phyloP scores from a whole-genome alignment of 129 eudicot species.

The Calendula officinalis region DNA sequence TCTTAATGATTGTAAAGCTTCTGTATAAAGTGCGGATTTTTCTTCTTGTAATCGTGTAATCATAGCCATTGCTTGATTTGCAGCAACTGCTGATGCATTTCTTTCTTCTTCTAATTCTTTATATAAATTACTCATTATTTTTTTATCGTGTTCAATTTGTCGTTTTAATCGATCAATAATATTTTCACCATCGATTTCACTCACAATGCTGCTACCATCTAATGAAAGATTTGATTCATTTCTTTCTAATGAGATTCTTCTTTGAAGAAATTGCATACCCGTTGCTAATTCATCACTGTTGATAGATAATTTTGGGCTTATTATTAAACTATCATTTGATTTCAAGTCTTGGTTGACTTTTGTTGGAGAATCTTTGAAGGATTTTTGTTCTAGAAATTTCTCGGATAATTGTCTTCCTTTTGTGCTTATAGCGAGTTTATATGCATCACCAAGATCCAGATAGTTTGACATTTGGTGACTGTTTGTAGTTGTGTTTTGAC shows the following conservation, averaged over 20 bases:
- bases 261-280: constrained; percentile 63
- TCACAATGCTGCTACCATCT: constrained; percentile 62
- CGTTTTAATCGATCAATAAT: constrained; percentile 62
- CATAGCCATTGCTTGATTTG: constrained; percentile 98
- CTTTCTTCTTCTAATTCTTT: constrained; percentile 95
- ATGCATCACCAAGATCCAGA: constrained; percentile 93
- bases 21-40: constrained; percentile 83
- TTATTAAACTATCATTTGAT: constrained; percentile 53
- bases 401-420: constrained; percentile 80
- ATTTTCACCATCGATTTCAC: constrained; percentile 90
- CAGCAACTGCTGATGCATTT: constrained; percentile 89
- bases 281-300: constrained; percentile 59
- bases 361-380: constrained; percentile 56
- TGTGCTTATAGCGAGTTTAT: constrained; percentile 73
- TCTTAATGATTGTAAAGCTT: constrained; percentile 82
- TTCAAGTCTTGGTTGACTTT: constrained; percentile 67
- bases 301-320: constrained; percentile 67
- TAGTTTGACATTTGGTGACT: constrained; percentile 40
- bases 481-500: constrained; percentile 26
- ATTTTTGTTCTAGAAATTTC: constrained; percentile 62
- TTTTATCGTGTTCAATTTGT: constrained; percentile 86
- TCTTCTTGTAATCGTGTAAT: constrained; percentile 96
- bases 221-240: constrained; percentile 80
- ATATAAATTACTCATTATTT: constrained; percentile 55
- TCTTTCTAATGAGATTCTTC: constrained; percentile 78